Conservation (phyloP, 108 stramenopile species). For the Skeletonema grethae region DNA sequence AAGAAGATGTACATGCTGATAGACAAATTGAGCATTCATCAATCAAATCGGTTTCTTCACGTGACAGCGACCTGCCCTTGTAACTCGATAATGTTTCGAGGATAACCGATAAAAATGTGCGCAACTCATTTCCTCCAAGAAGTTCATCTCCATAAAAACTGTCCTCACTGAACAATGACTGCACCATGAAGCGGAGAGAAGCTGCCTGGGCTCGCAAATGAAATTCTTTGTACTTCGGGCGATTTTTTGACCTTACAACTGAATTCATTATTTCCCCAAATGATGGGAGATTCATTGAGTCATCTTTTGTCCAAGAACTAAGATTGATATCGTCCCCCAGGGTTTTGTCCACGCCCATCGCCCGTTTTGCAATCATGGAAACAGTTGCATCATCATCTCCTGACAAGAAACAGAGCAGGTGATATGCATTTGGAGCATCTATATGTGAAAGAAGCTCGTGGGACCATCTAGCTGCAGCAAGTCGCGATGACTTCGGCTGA, state of each 20-base stretch:
- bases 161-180: slow-evolving; percentile 60
- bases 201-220: slow-evolving; percentile 57
- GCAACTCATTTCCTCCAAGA: slow-evolving; percentile 31
- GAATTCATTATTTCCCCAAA: slow-evolving; percentile 52
- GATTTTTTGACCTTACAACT: slow-evolving; percentile 40
- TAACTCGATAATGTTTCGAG: slow-evolving; percentile 44
- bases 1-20: slow-evolving; percentile 48
- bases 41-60: slow-evolving; percentile 50
- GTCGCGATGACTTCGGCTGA: slow-evolving; percentile 74
- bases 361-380: slow-evolving; percentile 62
- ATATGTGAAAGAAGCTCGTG: slow-evolving; percentile 59
- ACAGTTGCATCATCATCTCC: slow-evolving; percentile 82
- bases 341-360: slow-evolving; percentile 51
- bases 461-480: slow-evolving; percentile 78
- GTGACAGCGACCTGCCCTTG: slow-evolving; percentile 21
- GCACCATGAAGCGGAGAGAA: slow-evolving; percentile 65
- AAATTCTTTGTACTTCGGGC: slow-evolving; percentile 63
- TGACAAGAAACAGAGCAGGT: slow-evolving; percentile 76
- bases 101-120: slow-evolving; percentile 44
- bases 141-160: slow-evolving; percentile 63
- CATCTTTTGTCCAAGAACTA: background rate
- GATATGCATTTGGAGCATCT: slow-evolving; percentile 60
- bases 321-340: slow-evolving; percentile 39
- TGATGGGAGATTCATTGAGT: slow-evolving; percentile 29
- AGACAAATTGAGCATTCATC: slow-evolving; percentile 67